These are phyloP conservation scores for Alloteropsis semialata DNA, from an alignment of 176 grass and related monocot genomes.

Conservation along the genomic window DNA sequence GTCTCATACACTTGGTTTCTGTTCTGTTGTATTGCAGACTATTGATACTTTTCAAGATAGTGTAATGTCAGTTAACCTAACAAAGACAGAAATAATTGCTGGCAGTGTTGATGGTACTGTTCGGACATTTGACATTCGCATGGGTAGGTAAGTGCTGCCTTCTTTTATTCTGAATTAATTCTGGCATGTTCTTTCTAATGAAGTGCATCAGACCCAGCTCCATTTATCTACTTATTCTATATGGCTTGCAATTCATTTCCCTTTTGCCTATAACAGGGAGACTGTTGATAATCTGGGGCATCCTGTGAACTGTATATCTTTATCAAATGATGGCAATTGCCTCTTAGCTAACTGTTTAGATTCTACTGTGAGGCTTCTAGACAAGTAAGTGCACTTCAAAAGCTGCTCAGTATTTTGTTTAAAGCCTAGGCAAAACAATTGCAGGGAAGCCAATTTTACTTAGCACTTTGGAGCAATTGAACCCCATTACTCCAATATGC, in stretches of 20 bases:
- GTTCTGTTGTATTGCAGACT: conserved; percentile 50
- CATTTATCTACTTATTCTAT: background rate
- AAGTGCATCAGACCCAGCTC: background rate
- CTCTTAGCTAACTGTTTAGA: conserved; percentile 88
- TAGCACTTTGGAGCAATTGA: background rate
- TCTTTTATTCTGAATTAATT: background rate
- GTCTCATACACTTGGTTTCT: conserved; percentile 13
- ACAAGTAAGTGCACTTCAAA: conserved; percentile 55
- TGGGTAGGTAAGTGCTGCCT: conserved; percentile 66
- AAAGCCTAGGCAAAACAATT: background rate
- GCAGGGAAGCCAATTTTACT: background rate
- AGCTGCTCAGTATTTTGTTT: background rate
- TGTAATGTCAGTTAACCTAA: conserved; percentile 86
- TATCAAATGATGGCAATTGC: conserved; percentile 93
- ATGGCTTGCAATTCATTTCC: conserved; percentile 2
- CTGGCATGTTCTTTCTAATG: background rate
- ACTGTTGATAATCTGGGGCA: conserved; percentile 77
- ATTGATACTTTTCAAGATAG: conserved; percentile 97
- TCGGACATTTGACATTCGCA: conserved; percentile 90
- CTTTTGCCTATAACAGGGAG: conserved; percentile 57
- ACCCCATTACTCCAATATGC: background rate
- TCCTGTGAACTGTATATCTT: conserved; percentile 85
- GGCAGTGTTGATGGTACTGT: conserved; percentile 95
- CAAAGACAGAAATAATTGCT: conserved; percentile 92
- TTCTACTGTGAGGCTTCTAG: conserved; percentile 82